Evolutionary conservation across 768 basidiomycete genomes (phyloP), one percentile per base, ranked within the genome.

Genomic region (Auriscalpium vulgare): DNA sequence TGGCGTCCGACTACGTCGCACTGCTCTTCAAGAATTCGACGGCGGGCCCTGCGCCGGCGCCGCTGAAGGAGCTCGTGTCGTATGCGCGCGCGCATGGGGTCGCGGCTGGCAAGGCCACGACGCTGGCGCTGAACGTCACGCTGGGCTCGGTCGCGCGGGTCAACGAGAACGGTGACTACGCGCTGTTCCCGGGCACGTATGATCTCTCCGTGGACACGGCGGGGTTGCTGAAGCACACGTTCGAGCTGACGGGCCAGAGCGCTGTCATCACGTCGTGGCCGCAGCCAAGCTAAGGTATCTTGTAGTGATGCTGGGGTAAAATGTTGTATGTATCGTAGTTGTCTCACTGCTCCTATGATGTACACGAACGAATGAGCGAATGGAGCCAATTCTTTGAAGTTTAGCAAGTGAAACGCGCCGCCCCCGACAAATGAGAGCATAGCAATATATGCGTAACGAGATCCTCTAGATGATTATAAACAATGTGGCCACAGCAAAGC

Each of bases 1-100:
- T 71, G 11, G 66, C 75, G 0, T 83, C 80, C 10, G 81, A 84
- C 66, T 82, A 79, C 60, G 78, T 80, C 21, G 74, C 79, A 9
- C 71, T 82, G 52, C 68, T 81, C 13, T 84, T 82, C 67, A 64
- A 76, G 56, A 76, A 72, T 49, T 74, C 76, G 23, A 71, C 70
- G 4, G 74, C 70, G 23, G 81, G 81, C 2, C 79, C 80, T 3
- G 62, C 74, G 14, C 81, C 81, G 1, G 72, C 71, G 53, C 80
- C 80, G 19, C 78, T 77, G 54, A 81, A 82, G 65, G 66, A 74
- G 57, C 75, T 83, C 49, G 70, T 79, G 8, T 67, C 75, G 3
- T 84, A 80, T 63, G 69, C 72, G 14, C 77, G 80, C 46, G 61
- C 71, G n/a, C 68, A 72, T 54, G 55, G 56, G 19, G 62, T 75